These are phyloP conservation scores for Blastocladiella britannica DNA, from an alignment of 192 early-diverging fungal genomes.

Conservation along the genomic window DNA sequence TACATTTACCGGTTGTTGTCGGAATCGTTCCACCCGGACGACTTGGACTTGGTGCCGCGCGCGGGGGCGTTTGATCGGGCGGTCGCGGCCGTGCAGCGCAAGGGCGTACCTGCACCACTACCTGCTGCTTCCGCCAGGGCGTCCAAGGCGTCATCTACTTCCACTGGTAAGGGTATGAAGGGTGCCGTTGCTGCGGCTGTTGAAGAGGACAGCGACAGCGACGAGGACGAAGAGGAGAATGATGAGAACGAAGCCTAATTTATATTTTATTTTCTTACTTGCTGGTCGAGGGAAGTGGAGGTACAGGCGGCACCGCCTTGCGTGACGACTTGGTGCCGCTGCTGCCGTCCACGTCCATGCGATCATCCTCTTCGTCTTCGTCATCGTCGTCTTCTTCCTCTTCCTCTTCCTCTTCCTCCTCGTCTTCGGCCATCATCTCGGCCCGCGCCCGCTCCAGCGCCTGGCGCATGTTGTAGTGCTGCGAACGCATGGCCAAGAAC, in stretches of 20 bases:
- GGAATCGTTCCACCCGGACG: constrained; percentile 36
- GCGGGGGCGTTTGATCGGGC: constrained; percentile 16
- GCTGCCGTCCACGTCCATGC: too few relatives aligned
- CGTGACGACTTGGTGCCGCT: too few relatives aligned
- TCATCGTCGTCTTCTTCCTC: constrained; percentile 24
- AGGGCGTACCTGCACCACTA: constrained; percentile 1
- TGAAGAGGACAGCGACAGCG: too few relatives aligned
- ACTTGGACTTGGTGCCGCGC: constrained; percentile 8
- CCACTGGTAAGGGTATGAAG: constrained; percentile 10
- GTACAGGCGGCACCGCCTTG: too few relatives aligned
- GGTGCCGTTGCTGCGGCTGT: too few relatives aligned
- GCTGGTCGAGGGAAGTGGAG: too few relatives aligned
- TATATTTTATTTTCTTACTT: too few relatives aligned
- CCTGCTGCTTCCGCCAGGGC: constrained; percentile 3
- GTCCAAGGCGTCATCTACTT: constrained; percentile 11
- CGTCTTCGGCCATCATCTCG: constrained; percentile 15
- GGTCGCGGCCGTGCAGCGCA: constrained; percentile 12
- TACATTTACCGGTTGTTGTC: constrained; percentile 58
- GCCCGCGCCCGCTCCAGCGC: constrained; percentile 30
- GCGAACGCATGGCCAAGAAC: constrained; percentile 53
- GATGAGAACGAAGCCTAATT: too few relatives aligned
- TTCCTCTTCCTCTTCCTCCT: constrained; percentile 30
- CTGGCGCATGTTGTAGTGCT: constrained; percentile 80
- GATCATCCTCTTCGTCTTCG: constrained; percentile 10
- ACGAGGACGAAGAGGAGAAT: too few relatives aligned